Evolutionary conservation across 179 eudicot species (phyloP).

Genomic region (Patellifolia procumbens): DNA sequence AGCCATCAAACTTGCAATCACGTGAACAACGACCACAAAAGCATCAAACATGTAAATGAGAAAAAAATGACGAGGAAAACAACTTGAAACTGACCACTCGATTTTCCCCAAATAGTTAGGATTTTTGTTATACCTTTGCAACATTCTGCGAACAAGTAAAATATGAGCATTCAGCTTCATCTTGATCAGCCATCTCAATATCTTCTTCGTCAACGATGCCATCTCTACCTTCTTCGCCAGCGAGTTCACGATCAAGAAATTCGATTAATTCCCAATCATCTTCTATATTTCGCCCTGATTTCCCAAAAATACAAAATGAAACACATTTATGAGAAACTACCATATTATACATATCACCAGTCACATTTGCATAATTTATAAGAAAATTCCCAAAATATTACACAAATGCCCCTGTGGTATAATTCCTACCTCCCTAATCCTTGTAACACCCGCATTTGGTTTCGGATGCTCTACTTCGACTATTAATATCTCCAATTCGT

Average conservation of each 20-base stretch:
- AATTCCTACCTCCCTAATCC: too few species aligned
- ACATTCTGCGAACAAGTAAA: neutral
- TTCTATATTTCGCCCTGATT: conserved; percentile 7
- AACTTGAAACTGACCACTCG: too few species aligned
- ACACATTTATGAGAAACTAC: neutral
- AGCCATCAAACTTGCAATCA: too few species aligned
- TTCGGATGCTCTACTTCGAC: too few species aligned
- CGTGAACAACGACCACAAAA: too few species aligned
- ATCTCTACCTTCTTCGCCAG: neutral
- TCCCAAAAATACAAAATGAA: neutral
- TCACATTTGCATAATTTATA: too few species aligned
- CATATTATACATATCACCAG: too few species aligned
- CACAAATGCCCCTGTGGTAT: too few species aligned
- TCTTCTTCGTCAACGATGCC: neutral
- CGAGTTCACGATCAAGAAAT: conserved; percentile 20
- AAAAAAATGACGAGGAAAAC: neutral
- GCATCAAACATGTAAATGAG: neutral
- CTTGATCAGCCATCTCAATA: neutral
- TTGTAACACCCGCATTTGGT: too few species aligned
- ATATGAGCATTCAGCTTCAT: neutral
- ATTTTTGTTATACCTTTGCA: conserved; percentile 2
- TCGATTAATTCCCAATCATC: conserved; percentile 37
- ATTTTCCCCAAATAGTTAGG: too few species aligned
- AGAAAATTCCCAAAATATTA: too few species aligned
- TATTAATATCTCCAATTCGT: too few species aligned